Evolutionary conservation across 2,329 filamentous ascomycete genomes (phyloP).

Genomic region (Stemphylium beticola): DNA sequence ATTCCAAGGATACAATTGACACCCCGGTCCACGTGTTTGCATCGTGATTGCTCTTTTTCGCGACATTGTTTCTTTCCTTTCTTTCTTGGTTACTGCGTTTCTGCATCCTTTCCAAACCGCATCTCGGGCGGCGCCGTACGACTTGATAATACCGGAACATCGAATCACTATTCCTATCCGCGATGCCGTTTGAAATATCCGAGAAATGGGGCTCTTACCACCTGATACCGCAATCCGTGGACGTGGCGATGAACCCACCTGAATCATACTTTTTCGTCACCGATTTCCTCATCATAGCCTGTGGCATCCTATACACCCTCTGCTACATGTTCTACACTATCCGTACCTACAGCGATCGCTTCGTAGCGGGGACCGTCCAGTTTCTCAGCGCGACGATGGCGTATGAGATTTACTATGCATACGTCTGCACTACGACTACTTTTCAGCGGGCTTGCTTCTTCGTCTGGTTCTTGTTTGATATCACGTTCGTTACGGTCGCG

Average conservation of each 20-base stretch:
- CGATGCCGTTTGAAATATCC: constrained; percentile 42
- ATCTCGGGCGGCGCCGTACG: not conserved
- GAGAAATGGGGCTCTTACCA: constrained; percentile 51
- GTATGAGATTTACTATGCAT: constrained; percentile 51
- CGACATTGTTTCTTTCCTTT: too few relatives aligned
- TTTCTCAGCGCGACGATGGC: constrained; percentile 45
- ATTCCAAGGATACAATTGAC: not conserved
- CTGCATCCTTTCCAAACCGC: not conserved
- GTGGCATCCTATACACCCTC: constrained; percentile 49
- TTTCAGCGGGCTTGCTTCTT: constrained; percentile 48
- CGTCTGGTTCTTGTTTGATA: constrained; percentile 48
- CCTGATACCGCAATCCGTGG: constrained; percentile 60
- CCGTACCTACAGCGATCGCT: constrained; percentile 46
- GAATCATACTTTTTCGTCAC: constrained; percentile 51
- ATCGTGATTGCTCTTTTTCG: not conserved
- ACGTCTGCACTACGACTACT: constrained; percentile 41
- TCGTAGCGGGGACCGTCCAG: constrained; percentile 40
- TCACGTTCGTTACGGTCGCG: constrained; percentile 44
- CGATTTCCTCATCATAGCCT: constrained; percentile 50
- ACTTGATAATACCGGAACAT: too few relatives aligned
- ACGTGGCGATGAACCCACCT: constrained; percentile 49
- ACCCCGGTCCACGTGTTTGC: not conserved
- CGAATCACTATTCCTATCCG: not conserved
- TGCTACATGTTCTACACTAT: constrained; percentile 52
- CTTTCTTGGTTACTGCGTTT: not conserved